Evolutionary conservation across 805 yeast genomes (phyloP).

Genomic region (Candida ficus): DNA sequence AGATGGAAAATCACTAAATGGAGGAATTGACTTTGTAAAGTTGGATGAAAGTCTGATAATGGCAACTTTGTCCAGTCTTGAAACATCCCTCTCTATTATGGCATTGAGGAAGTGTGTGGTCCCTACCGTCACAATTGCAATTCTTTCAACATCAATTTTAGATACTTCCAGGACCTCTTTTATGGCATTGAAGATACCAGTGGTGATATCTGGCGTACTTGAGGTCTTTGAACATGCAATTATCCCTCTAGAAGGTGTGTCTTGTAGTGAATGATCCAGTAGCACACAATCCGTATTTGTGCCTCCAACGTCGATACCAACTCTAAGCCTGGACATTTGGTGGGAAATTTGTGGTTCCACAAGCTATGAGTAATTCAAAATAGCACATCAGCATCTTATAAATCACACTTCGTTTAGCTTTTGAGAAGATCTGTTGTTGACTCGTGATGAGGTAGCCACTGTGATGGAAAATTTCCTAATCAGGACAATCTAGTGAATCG

Average conservation of each 20-base stretch:
- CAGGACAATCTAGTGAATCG: conserved; percentile 9
- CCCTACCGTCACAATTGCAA: conserved; percentile 39
- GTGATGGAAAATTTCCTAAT: conserved; percentile 4
- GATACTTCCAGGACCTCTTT: conserved; percentile 25
- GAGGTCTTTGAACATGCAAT: conserved; percentile 34
- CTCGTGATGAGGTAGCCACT: no score
- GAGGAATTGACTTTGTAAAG: conserved; percentile 29
- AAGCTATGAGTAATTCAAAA: no score
- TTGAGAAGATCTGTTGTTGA: no score
- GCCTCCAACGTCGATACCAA: conserved; percentile 46
- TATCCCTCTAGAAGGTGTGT: conserved; percentile 27
- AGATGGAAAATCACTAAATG: conserved; percentile 38
- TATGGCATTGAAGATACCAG: conserved; percentile 35
- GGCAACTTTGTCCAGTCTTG: conserved; percentile 37
- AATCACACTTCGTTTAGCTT: no score
- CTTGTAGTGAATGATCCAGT: conserved; percentile 29
- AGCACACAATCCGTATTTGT: conserved; percentile 42
- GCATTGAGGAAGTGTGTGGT: conserved; percentile 45
- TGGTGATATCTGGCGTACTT: conserved; percentile 38
- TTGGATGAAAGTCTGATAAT: conserved; percentile 37
- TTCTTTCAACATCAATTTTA: conserved; percentile 21
- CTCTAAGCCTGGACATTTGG: conserved; percentile 17
- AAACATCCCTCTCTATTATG: conserved; percentile 37
- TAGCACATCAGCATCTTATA: neutral
- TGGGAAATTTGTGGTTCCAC: neutral